phyloP scores from a whole-genome alignment of 345 rosid species.

The Viola odorata region DNA sequence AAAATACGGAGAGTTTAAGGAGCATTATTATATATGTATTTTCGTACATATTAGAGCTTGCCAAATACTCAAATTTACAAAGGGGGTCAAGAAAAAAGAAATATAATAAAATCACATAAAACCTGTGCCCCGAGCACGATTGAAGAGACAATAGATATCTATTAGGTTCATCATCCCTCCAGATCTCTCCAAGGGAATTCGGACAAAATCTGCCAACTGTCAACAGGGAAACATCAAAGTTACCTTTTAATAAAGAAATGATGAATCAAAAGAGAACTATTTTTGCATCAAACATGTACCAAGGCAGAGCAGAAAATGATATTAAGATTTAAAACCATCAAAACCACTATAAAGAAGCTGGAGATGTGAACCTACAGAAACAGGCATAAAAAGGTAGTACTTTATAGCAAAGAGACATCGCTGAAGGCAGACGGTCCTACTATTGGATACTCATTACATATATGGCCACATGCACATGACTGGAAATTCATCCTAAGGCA shows the following conservation, averaged over 20 bases:
- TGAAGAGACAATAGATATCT: constrained; percentile 86
- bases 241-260: neutral
- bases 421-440: too few species aligned
- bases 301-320: neutral
- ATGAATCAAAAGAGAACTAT: neutral
- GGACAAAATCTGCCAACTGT: constrained; percentile 94
- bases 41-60: too few species aligned
- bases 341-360: neutral
- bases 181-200: constrained; percentile 73
- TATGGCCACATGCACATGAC: too few species aligned
- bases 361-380: neutral
- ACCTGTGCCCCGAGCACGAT: constrained; percentile 99
- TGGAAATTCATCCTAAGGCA: too few species aligned
- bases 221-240: constrained; percentile 18
- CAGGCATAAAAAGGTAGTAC: neutral
- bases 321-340: neutral
- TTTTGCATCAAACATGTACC: neutral
- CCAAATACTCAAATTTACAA: neutral
- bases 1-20: constrained; percentile 3
- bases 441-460: too few species aligned
- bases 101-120: neutral
- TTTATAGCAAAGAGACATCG: too few species aligned
- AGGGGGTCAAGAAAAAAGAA: neutral
- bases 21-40: too few species aligned
- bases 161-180: constrained; percentile 96